Evolutionary conservation across 345 rosid species (phyloP), one percentile per base, ranked within the genome.

Genomic region (Salix brachista): DNA sequence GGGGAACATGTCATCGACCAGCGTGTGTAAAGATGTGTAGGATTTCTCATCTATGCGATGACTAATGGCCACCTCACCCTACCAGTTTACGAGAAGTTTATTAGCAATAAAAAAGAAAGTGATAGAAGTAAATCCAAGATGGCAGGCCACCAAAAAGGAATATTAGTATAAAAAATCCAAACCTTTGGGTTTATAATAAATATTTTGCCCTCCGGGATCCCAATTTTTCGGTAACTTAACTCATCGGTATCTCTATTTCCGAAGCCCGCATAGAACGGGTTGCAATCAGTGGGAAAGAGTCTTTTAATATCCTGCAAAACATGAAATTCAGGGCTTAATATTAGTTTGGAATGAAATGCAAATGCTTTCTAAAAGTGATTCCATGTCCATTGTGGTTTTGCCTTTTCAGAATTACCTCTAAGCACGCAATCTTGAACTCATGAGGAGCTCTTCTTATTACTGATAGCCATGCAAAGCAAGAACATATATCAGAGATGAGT

Each of bases 401-500:
- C 26, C 28, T 30, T 73, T 77, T 74, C 66, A 58, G 44, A 10
- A 61, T 66, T 88, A 91, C 98, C 98, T 94, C 90, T 75, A 94
- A 78, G 85, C 98, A 94, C 6, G 97, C 97, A 52, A 94, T 94
- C 84, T 94, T 94, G 88, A 94, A 94, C 75, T 94, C 97, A 37
- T 94, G 98, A 54, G 98, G 98, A 32, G 98, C 94, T 83, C 97
- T 89, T 86, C 98, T 84, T 77, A 94, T 92, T 32, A 94, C 98
- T 94, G 89, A 66, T 81, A 85, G 21, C 3, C 39, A 23, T 67
- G 71, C 67, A 60, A 37, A 60, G 34, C 42, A 74, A 64, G 60
- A 48, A 46, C 62, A 70, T n/a, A 65, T 28, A 74, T 77, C 73
- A 78, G 70, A 41, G 58, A 79, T 10, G 25, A 64, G 50, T 19